Evolutionary conservation across 2,329 filamentous ascomycete genomes (phyloP).

Genomic region (Ophiostoma australiae): DNA sequence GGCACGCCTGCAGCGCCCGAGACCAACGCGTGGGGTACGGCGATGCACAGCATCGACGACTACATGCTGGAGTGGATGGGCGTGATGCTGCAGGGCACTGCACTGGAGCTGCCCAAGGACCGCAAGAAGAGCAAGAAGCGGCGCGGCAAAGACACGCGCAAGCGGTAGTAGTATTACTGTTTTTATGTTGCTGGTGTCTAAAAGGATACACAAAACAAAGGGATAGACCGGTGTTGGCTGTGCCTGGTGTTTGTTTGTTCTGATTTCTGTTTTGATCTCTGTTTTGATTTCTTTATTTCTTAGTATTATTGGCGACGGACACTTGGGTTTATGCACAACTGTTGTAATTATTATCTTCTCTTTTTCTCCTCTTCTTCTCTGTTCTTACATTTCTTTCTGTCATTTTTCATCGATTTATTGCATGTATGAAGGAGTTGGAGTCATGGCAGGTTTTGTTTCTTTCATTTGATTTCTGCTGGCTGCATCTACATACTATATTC

Average conservation of each 20-base stretch:
- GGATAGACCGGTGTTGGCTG: constrained; percentile 9
- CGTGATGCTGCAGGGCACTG: constrained; percentile 53
- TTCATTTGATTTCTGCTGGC: background rate
- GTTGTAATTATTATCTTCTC: constrained; percentile 5
- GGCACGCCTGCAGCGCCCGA: constrained; percentile 41
- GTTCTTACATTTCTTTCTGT: background rate
- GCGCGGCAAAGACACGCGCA: constrained; percentile 54
- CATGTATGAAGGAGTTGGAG: constrained; percentile 9
- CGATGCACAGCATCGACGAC: constrained; percentile 62
- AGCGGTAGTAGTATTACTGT: constrained; percentile 35
- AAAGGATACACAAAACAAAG: background rate
- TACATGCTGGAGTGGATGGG: constrained; percentile 69
- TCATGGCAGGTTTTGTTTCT: constrained; percentile 4
- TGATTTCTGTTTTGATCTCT: constrained; percentile 3
- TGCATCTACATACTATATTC: background rate
- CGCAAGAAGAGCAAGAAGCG: constrained; percentile 59
- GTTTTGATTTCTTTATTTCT: background rate
- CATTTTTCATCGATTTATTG: background rate
- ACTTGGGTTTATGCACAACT: background rate
- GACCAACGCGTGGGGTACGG: constrained; percentile 53
- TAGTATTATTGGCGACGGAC: background rate
- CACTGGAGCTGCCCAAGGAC: constrained; percentile 59
- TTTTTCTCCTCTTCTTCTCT: background rate
- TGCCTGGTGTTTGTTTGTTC: background rate
- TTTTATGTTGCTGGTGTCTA: background rate